These are phyloP conservation scores for Rubus parviflorus DNA, from an alignment of 306 rosid species.

Conservation along the genomic window DNA sequence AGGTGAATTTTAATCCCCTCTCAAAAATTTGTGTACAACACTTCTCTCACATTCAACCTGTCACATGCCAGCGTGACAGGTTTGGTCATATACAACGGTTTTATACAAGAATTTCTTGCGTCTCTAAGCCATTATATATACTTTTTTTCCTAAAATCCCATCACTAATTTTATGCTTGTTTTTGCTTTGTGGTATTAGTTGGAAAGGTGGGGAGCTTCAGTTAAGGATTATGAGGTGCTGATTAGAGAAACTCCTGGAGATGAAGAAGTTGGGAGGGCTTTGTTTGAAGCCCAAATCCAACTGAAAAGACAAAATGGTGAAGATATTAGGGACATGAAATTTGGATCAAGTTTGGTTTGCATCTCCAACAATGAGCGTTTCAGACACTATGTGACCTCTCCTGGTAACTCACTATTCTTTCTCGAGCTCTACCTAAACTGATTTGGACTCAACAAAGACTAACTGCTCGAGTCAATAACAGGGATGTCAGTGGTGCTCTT, in stretches of 20 bases:
- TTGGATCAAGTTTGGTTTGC: slow-evolving; percentile 72
- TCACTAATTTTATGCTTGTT: background rate
- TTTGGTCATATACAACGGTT: background rate
- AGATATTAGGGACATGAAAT: slow-evolving; percentile 65
- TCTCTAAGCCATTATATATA: background rate
- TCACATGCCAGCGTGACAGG: background rate
- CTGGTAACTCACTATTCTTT: slow-evolving; percentile 44
- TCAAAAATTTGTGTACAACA: background rate
- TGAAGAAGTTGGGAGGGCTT: slow-evolving; percentile 83
- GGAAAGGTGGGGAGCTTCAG: slow-evolving; percentile 90
- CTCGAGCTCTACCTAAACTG: background rate
- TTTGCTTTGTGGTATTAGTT: slow-evolving; percentile 39
- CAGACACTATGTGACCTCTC: slow-evolving; percentile 78
- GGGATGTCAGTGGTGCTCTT: slow-evolving; percentile 94
- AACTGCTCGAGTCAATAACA: slow-evolving; percentile 21
- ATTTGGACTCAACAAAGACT: background rate
- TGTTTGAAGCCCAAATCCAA: slow-evolving; percentile 76
- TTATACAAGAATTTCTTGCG: background rate
- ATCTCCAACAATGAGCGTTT: slow-evolving; percentile 79
- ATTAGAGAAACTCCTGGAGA: slow-evolving; percentile 84
- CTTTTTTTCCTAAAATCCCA: background rate
- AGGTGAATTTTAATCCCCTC: slow-evolving; percentile 37
- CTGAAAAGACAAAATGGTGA: slow-evolving; percentile 69
- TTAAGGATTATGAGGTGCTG: slow-evolving; percentile 82
- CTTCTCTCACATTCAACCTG: background rate